Percentiles rank a stretch among this genome's conserved stretches.
Conservation (phyloP, 768 basidiomycete genomes). For the Phylloporus sp. region DNA sequence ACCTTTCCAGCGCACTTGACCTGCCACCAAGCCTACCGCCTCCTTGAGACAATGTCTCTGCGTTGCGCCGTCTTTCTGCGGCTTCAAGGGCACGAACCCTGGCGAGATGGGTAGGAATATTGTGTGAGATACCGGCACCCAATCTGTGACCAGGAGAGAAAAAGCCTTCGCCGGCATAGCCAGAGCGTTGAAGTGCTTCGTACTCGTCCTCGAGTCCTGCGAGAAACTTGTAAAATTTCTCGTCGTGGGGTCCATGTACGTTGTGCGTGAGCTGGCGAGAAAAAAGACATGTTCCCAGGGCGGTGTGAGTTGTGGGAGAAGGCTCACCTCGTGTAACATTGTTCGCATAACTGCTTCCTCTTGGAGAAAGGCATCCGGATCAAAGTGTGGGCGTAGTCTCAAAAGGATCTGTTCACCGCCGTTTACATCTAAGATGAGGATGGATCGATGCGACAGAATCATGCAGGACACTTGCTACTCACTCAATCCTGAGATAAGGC, state of each 20-base stretch:
- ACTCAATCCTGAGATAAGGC: slow-evolving; percentile 34
- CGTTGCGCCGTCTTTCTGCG: slow-evolving; percentile 66
- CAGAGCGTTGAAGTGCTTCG: slow-evolving; percentile 69
- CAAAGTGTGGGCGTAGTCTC: slow-evolving; percentile 68
- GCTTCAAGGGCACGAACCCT: slow-evolving; percentile 69
- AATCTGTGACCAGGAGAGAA: slow-evolving; percentile 68
- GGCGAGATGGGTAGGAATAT: slow-evolving; percentile 63
- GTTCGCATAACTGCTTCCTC: slow-evolving; percentile 74
- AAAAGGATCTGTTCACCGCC: slow-evolving; percentile 79
- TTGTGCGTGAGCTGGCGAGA: slow-evolving; percentile 82
- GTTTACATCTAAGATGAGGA: slow-evolving; percentile 56
- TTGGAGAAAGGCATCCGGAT: slow-evolving; percentile 67
- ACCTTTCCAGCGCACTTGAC: slow-evolving; percentile 32
- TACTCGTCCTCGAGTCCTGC: slow-evolving; percentile 80
- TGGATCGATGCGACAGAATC: slow-evolving; percentile 1
- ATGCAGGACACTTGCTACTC: slow-evolving; percentile 13
- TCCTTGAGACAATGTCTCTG: slow-evolving; percentile 42
- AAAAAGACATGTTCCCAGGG: neutral
- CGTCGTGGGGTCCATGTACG: slow-evolving; percentile 86
- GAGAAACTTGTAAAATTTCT: slow-evolving; percentile 73
- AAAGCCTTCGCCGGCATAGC: slow-evolving; percentile 92
- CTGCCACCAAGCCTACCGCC: slow-evolving; percentile 63
- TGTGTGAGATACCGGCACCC: slow-evolving; percentile 63
- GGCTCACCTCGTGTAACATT: slow-evolving; percentile 83
- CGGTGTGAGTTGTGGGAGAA: neutral